Percentiles rank a stretch among this genome's conserved stretches.
These are phyloP conservation scores for Fraxinus floribunda DNA, from an alignment of 305 asterid genomes.

Conservation along the genomic window DNA sequence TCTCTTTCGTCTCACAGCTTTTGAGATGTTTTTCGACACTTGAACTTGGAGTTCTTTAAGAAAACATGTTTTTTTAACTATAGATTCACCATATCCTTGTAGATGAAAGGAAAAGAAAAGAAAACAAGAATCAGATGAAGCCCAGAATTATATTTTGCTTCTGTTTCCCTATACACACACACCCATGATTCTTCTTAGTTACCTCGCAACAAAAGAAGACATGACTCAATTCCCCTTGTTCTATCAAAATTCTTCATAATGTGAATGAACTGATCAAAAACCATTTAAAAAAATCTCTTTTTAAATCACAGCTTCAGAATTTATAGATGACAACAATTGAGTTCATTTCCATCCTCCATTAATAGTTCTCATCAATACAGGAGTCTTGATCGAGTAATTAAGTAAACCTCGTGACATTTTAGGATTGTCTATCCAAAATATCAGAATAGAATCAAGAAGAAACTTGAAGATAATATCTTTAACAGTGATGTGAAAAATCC, in stretches of 20 bases:
- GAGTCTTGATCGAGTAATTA: not conserved
- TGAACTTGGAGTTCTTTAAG: not conserved
- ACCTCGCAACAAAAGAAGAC: constrained; percentile 2
- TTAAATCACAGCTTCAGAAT: not conserved
- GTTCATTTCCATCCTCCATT: not conserved
- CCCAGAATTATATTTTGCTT: not conserved
- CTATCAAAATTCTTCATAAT: not conserved
- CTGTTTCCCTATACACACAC: not conserved
- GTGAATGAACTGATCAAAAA: not conserved
- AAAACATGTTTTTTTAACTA: not conserved
- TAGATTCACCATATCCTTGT: not conserved
- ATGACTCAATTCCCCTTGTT: not conserved
- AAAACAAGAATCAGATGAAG: not conserved
- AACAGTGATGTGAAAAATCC: not conserved
- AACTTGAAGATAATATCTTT: not conserved
- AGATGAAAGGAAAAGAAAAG: not conserved
- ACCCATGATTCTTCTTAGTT: not conserved
- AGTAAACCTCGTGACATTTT: not conserved
- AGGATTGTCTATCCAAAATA: not conserved
- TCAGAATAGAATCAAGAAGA: not conserved
- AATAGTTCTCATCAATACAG: not conserved
- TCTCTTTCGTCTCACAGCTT: not conserved
- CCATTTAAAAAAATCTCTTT: not conserved
- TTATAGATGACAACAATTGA: not conserved
- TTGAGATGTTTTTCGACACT: not conserved